Conservation (phyloP, 2,329 filamentous ascomycete genomes). For the Colletotrichum falcatum region DNA sequence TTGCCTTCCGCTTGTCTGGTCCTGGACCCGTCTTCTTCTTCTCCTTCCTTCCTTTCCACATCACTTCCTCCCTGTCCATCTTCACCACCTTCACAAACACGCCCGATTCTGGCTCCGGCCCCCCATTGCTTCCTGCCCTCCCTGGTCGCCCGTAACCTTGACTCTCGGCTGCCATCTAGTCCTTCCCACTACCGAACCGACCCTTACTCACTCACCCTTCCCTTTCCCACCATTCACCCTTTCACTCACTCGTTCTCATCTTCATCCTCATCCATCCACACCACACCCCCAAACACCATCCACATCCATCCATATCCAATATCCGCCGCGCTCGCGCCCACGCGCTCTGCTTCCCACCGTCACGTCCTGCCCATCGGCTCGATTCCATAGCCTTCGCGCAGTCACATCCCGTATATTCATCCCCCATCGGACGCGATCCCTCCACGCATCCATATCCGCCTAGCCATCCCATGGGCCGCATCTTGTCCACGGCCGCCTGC, state of each 20-base stretch:
- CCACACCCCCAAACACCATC: slow-evolving; percentile 1
- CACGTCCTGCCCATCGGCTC: background rate
- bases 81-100: slow-evolving; percentile 41
- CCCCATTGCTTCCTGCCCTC: slow-evolving; percentile 25
- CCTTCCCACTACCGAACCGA: slow-evolving; percentile 12
- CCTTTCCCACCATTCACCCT: slow-evolving; percentile 13
- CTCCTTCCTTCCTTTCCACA: slow-evolving; percentile 41
- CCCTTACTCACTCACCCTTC: slow-evolving; percentile 18
- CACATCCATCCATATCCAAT: slow-evolving; percentile 18
- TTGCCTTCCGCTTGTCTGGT: slow-evolving; percentile 41
- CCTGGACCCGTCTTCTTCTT: slow-evolving; percentile 25
- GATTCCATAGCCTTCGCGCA: background rate
- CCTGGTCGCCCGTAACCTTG: slow-evolving; percentile 33
- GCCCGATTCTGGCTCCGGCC: slow-evolving; percentile 22
- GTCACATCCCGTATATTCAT: slow-evolving; percentile 10
- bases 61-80: slow-evolving; percentile 41
- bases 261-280: slow-evolving; percentile 20
- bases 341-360: slow-evolving; percentile 13
- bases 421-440: slow-evolving; percentile 1
- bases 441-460: background rate
- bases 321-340: slow-evolving; percentile 6
- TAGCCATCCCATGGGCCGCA: slow-evolving; percentile 35
- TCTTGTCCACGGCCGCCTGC: slow-evolving; percentile 17
- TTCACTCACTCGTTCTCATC: slow-evolving; percentile 19
- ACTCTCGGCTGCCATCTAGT: slow-evolving; percentile 30